Conservation (phyloP, 495 filamentous ascomycete genomes). For the Geopyxis carbonaria region DNA sequence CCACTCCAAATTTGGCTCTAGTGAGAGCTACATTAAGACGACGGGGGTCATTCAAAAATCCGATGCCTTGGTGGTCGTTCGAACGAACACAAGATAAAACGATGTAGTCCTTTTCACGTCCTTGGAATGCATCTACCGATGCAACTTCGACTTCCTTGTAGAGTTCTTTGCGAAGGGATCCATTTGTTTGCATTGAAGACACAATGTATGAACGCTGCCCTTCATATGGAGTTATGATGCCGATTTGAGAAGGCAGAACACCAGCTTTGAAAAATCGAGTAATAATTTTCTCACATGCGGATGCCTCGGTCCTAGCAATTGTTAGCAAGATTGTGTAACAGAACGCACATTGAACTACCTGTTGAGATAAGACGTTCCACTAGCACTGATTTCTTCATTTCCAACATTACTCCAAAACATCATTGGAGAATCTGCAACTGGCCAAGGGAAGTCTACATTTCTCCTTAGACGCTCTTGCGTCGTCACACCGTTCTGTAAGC, state of each 20-base stretch:
- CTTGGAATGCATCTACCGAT: slow-evolving; percentile 97
- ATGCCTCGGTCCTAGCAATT: slow-evolving; percentile 60
- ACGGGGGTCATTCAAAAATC: slow-evolving; percentile 94
- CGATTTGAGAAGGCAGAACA: slow-evolving; percentile 76
- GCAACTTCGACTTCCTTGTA: slow-evolving; percentile 99
- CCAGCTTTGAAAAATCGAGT: slow-evolving; percentile 99
- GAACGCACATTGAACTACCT: slow-evolving; percentile 2
- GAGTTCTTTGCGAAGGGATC: slow-evolving; percentile 91
- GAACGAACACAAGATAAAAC: slow-evolving; percentile 95
- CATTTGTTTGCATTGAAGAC: slow-evolving; percentile 93
- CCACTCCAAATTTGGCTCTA: slow-evolving; percentile 86
- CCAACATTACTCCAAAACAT: slow-evolving; percentile 99
- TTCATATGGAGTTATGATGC: slow-evolving; percentile 97
- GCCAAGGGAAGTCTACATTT: slow-evolving; percentile 98
- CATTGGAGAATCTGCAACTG: slow-evolving; percentile 85
- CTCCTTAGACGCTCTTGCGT: slow-evolving; percentile 70
- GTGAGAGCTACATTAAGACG: slow-evolving; percentile 98
- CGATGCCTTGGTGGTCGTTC: slow-evolving; percentile 97
- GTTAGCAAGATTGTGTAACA: neutral
- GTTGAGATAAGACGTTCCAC: slow-evolving; percentile 94
- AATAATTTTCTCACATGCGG: slow-evolving; percentile 95
- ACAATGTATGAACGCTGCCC: slow-evolving; percentile 97
- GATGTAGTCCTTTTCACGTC: slow-evolving; percentile 97
- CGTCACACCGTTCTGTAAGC: slow-evolving; percentile 91
- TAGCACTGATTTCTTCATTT: slow-evolving; percentile 94